Evolutionary conservation across 495 filamentous ascomycete genomes (phyloP).

Genomic region (Staphylotrichum tortipilum): DNA sequence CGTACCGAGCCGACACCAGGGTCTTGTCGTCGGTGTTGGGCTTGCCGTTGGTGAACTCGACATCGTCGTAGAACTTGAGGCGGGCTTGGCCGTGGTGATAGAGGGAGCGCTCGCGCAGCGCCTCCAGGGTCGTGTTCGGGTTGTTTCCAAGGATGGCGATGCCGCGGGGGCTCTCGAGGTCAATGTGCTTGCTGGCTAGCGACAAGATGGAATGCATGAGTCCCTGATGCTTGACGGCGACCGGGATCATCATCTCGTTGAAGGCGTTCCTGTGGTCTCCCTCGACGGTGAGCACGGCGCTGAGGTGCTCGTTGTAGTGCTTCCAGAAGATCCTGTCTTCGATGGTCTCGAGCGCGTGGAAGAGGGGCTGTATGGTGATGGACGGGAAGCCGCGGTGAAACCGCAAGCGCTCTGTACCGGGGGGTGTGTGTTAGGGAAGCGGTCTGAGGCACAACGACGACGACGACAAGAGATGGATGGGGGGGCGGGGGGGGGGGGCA

Average conservation of each 20-base stretch:
- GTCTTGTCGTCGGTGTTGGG: slow-evolving; percentile 34
- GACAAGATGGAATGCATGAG: slow-evolving; percentile 91
- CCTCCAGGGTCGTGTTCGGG: slow-evolving; percentile 32
- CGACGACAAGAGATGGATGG: too few relatives aligned
- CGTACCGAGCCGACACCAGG: slow-evolving; percentile 58
- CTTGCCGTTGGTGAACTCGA: slow-evolving; percentile 31
- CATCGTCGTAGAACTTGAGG: slow-evolving; percentile 44
- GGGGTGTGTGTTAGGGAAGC: slow-evolving; percentile 27
- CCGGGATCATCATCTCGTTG: slow-evolving; percentile 76
- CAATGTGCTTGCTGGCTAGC: slow-evolving; percentile 74
- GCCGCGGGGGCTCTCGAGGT: slow-evolving; percentile 44
- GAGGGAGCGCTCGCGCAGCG: slow-evolving; percentile 40
- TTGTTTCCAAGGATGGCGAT: slow-evolving; percentile 36
- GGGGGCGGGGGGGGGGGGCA: too few relatives aligned
- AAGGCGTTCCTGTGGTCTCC: slow-evolving; percentile 83
- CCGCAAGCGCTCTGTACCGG: too few relatives aligned
- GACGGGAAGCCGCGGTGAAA: slow-evolving; percentile 41
- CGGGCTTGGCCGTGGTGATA: slow-evolving; percentile 56
- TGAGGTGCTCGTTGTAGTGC: slow-evolving; percentile 76
- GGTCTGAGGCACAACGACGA: neutral
- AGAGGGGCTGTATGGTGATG: slow-evolving; percentile 65
- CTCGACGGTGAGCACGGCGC: slow-evolving; percentile 72
- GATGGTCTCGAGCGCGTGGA: slow-evolving; percentile 78
- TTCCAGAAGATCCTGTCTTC: slow-evolving; percentile 78
- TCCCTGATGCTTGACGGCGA: slow-evolving; percentile 74